Conservation (phyloP, 345 rosid species). For the Lumnitzera racemosa region DNA sequence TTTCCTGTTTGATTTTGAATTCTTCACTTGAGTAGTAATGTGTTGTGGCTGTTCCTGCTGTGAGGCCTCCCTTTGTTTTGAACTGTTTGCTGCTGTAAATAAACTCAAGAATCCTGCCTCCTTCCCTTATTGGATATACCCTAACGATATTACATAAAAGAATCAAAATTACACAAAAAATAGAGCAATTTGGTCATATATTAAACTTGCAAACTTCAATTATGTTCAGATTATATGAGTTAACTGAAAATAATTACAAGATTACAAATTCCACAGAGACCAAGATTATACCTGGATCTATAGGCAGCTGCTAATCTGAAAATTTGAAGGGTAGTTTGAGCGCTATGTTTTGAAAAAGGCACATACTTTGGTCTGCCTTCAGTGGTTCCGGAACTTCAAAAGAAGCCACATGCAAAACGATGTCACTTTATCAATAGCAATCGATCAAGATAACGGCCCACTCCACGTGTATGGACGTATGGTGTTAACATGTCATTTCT, state of each 20-base stretch:
- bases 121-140: constrained; percentile 66
- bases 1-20: constrained; percentile 70
- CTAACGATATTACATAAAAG: constrained; percentile 14
- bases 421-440: not conserved
- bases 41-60: constrained; percentile 82
- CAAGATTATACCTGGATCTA: constrained; percentile 56
- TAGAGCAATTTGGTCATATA: no score
- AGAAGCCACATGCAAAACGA: constrained; percentile 2
- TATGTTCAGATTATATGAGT: no score
- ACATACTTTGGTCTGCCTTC: constrained; percentile 82
- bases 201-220: no score
- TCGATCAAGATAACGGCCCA: no score
- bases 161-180: not conserved
- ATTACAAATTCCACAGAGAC: not conserved
- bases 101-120: constrained; percentile 82
- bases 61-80: constrained; percentile 68
- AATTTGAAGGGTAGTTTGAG: constrained; percentile 71
- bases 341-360: constrained; percentile 73
- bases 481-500: no score
- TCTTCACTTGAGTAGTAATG: constrained; percentile 87
- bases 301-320: constrained; percentile 81
- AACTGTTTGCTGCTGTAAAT: constrained; percentile 77
- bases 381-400: constrained; percentile 83
- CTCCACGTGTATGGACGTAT: no score
- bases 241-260: not conserved